Evolutionary conservation across 164 flowering plant species (phyloP).

Genomic region (Macadamia tetraphylla): DNA sequence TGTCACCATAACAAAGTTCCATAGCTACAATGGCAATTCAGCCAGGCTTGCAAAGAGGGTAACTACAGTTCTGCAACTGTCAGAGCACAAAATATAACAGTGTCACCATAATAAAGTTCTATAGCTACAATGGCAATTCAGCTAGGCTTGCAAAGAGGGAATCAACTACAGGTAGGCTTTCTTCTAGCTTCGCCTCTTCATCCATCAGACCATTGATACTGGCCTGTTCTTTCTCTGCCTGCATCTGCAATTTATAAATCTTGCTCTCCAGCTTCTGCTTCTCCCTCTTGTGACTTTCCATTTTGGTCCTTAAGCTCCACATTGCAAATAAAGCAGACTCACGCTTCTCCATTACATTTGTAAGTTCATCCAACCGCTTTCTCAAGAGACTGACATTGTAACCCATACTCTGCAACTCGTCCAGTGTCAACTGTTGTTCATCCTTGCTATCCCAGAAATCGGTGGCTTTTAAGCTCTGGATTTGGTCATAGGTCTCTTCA

Average conservation of each 20-base stretch:
- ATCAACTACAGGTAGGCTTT: not conserved
- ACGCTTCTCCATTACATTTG: constrained; percentile 6
- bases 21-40: not conserved
- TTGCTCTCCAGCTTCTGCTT: constrained; percentile 7
- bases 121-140: not conserved
- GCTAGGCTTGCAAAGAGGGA: not conserved
- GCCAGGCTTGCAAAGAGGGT: not conserved
- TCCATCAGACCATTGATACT: not conserved
- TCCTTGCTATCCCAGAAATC: constrained; percentile 12
- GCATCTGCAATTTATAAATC: constrained; percentile 5
- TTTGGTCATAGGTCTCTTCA: constrained; percentile 12
- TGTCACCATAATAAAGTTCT: too few species aligned
- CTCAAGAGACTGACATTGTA: constrained; percentile 12
- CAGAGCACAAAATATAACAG: too few species aligned
- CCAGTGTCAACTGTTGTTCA: constrained; percentile 12
- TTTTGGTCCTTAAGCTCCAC: constrained; percentile 1
- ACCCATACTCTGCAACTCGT: constrained; percentile 16
- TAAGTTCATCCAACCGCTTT: constrained; percentile 14
- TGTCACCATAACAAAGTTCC: too few species aligned
- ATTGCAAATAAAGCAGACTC: not conserved
- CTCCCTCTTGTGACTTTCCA: constrained; percentile 13
- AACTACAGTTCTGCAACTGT: too few species aligned
- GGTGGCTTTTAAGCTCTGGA: not conserved
- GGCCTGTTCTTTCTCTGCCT: not conserved
- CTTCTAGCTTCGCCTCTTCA: not conserved